These are phyloP conservation scores for Ilex paraguariensis DNA, from an alignment of 305 asterid genomes.

Conservation along the genomic window DNA sequence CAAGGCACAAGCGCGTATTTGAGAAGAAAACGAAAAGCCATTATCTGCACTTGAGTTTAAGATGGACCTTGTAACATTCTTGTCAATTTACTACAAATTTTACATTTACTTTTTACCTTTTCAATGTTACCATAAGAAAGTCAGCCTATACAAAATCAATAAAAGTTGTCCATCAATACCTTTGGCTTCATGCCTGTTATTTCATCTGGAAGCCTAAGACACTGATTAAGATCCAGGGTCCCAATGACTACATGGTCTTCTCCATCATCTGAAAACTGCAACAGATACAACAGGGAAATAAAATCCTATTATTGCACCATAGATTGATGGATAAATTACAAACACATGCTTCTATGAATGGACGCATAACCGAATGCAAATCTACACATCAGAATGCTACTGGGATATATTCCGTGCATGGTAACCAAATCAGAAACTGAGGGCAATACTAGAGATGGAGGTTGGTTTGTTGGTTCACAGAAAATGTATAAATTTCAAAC, in stretches of 20 bases:
- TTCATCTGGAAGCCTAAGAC: constrained; percentile 84
- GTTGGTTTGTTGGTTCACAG: too few relatives aligned
- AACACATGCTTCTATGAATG: not conserved
- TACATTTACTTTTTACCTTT: too few relatives aligned
- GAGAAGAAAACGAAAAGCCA: too few relatives aligned
- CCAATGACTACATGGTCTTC: constrained; percentile 80
- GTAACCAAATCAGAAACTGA: too few relatives aligned
- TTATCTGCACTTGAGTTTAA: too few relatives aligned
- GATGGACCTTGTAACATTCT: too few relatives aligned
- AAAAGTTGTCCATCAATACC: constrained; percentile 32
- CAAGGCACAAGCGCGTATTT: too few relatives aligned
- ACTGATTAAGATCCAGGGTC: constrained; percentile 82
- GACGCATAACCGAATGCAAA: not conserved
- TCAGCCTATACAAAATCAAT: not conserved
- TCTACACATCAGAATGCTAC: not conserved
- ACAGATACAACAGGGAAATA: constrained; percentile 1
- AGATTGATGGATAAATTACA: not conserved
- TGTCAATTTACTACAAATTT: too few relatives aligned
- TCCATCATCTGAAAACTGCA: constrained; percentile 57
- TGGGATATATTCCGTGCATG: too few relatives aligned
- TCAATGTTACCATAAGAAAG: not conserved
- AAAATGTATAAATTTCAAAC: too few relatives aligned
- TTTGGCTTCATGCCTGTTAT: constrained; percentile 68
- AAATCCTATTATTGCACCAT: not conserved
- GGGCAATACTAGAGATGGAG: too few relatives aligned